Evolutionary conservation across 495 filamentous ascomycete genomes (phyloP).

Genomic region (Tuber magnatum): DNA sequence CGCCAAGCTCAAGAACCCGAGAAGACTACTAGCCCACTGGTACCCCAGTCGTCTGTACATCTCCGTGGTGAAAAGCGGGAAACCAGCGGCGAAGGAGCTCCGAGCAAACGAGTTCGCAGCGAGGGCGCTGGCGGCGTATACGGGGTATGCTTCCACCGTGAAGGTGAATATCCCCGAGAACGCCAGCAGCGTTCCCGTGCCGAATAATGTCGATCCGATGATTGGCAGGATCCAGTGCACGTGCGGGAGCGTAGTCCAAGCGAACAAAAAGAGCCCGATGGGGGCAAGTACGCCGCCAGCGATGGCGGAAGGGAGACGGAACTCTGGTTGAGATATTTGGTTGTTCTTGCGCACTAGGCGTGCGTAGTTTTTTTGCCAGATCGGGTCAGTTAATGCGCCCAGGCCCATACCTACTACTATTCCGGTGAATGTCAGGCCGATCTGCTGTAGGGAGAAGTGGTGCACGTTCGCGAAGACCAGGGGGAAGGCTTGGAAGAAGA

Average conservation of each 20-base stretch:
- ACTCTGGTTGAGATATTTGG: constrained; percentile 73
- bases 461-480: constrained; percentile 73
- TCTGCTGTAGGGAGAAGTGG: constrained; percentile 71
- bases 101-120: constrained; percentile 83
- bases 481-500: constrained; percentile 92
- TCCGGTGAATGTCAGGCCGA: constrained; percentile 74
- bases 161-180: constrained; percentile 91
- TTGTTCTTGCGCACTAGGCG: constrained; percentile 55
- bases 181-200: constrained; percentile 68
- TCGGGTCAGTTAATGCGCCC: constrained; percentile 60
- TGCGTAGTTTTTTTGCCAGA: constrained; percentile 66
- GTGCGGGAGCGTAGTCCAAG: constrained; percentile 60
- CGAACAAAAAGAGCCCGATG: constrained; percentile 64
- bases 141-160: constrained; percentile 85
- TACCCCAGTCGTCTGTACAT: constrained; percentile 61
- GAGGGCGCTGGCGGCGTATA: constrained; percentile 79
- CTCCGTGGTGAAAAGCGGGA: constrained; percentile 57
- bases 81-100: constrained; percentile 74
- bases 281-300: constrained; percentile 69
- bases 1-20: constrained; percentile 61
- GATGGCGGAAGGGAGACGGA: constrained; percentile 73
- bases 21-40: constrained; percentile 64
- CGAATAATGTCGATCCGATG: constrained; percentile 61
- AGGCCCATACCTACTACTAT: constrained; percentile 71
- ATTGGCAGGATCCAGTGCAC: constrained; percentile 66